Base-by-base conservation (phyloP, 2,329 filamentous ascomycete genomes). In the Dactylellina cionopaga region DNA sequence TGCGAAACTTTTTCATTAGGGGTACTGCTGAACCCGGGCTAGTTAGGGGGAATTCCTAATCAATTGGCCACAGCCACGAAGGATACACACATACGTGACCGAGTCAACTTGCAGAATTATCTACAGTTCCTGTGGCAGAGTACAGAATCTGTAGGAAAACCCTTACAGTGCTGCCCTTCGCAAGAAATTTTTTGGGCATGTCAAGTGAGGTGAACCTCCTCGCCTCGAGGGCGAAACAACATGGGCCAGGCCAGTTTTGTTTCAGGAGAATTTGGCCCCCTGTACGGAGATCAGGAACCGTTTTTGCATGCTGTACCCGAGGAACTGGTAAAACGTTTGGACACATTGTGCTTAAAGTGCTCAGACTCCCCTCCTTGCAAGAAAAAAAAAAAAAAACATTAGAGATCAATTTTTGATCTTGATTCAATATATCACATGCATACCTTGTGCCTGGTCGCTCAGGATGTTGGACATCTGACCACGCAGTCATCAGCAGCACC, bases 271-370 rank as follows among this genome's bases (percentile, higher is more conserved):
- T 72, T 54, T 52, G 52, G 59, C 68, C 68, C 52, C 51, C 47
- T 59, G 39, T 29, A 64, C 52, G 59, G 59, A 58, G 68, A 72
- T 72, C 68, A 72, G 68, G 59, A 60, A 72, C 59, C 66, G 43
- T 71, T 72, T 65, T 17, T 65, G 68, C 59, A 64, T 72, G 68
- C 47, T 72, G 59, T 60, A 72, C 68, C 68, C 68, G 68, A 72
- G 68, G 59, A 65, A 72, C 60, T 65, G 68, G 68, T 54, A 65
- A 60, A 72, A 59, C 51, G 52, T 58, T 71, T 63, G 47, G 44
- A 49, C 58, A 22, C 47, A 44, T 22, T 33, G 52, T 51, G 46
- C 39, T 44, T 22, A 46, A 44, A 64, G 33, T 44, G 63, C 63
- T 68, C 63, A 52, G 63, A 46, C 52, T 35, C 35, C 29, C 46